phyloP scores from a whole-genome alignment of 495 filamentous ascomycete genomes.

The Glarea lozoyensis region DNA sequence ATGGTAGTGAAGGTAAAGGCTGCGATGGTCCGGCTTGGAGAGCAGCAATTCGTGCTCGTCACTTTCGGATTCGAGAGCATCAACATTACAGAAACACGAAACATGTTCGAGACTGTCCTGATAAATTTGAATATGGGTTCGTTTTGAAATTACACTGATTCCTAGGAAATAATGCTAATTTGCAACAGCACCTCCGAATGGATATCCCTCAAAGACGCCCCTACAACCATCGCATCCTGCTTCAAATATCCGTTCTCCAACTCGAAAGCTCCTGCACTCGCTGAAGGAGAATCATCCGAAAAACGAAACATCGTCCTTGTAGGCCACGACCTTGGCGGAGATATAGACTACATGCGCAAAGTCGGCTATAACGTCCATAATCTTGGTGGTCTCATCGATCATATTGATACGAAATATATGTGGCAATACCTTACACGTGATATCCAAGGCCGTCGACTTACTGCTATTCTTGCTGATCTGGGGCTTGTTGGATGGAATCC shows the following conservation, averaged over 20 bases:
- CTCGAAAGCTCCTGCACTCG: slow-evolving; percentile 6
- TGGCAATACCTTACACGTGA: slow-evolving; percentile 49
- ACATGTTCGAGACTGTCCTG: slow-evolving; percentile 61
- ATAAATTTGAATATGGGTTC: slow-evolving; percentile 67
- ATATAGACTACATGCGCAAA: slow-evolving; percentile 54
- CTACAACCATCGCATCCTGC: slow-evolving; percentile 32
- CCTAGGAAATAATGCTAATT: neutral
- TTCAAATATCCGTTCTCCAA: slow-evolving; percentile 41
- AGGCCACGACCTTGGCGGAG: slow-evolving; percentile 59
- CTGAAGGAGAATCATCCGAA: slow-evolving; percentile 14
- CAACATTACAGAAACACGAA: slow-evolving; percentile 49
- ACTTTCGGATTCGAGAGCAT: slow-evolving; percentile 70
- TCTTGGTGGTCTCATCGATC: slow-evolving; percentile 46
- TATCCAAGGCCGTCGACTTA: slow-evolving; percentile 43
- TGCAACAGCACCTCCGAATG: slow-evolving; percentile 28
- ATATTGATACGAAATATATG: slow-evolving; percentile 61
- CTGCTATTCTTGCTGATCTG: slow-evolving; percentile 50
- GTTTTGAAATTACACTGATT: slow-evolving; percentile 1
- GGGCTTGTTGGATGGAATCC: slow-evolving; percentile 53
- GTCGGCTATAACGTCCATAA: slow-evolving; percentile 51
- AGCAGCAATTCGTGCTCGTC: slow-evolving; percentile 52
- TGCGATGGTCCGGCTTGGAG: slow-evolving; percentile 60
- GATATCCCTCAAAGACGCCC: slow-evolving; percentile 29
- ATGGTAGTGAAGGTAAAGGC: no score
- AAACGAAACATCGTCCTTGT: slow-evolving; percentile 70